These are phyloP conservation scores for Fraxinus xanthoxyloides DNA, from an alignment of 305 asterid genomes.

Conservation along the genomic window DNA sequence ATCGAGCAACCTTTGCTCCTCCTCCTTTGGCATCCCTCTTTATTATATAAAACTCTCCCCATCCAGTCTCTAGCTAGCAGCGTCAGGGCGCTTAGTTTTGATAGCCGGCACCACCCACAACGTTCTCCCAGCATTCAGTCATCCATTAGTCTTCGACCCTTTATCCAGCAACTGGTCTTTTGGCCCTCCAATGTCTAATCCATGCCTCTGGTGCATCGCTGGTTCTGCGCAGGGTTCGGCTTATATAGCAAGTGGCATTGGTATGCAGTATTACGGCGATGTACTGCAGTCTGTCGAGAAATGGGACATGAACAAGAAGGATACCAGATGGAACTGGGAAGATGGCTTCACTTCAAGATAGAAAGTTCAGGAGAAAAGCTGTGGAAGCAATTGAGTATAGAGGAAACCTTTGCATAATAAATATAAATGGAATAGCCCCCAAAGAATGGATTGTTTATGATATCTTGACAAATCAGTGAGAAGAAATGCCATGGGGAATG, in stretches of 20 bases:
- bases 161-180: constrained; percentile 41
- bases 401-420: constrained; percentile 70
- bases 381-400: constrained; percentile 51
- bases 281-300: constrained; percentile 59
- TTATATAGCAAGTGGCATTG: constrained; percentile 60
- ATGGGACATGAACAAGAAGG: constrained; percentile 49
- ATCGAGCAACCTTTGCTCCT: constrained; percentile 35
- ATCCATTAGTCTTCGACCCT: constrained; percentile 63
- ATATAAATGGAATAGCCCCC: constrained; percentile 45
- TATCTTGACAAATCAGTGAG: constrained; percentile 37
- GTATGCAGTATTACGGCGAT: constrained; percentile 36
- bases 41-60: constrained; percentile 48
- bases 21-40: constrained; percentile 55
- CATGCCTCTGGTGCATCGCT: constrained; percentile 67
- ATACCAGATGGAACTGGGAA: constrained; percentile 51
- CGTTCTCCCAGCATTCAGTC: constrained; percentile 48
- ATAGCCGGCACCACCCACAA: constrained; percentile 49
- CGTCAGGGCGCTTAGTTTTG: constrained; percentile 38
- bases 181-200: constrained; percentile 50
- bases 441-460: constrained; percentile 54
- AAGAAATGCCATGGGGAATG: constrained; percentile 61
- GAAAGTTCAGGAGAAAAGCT: constrained; percentile 67
- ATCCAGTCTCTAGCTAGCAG: constrained; percentile 51
- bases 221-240: constrained; percentile 35
- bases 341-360: constrained; percentile 41